Evolutionary conservation across 805 yeast species (phyloP), one percentile per base, ranked within the genome.

Genomic region (Clavispora fructus): DNA sequence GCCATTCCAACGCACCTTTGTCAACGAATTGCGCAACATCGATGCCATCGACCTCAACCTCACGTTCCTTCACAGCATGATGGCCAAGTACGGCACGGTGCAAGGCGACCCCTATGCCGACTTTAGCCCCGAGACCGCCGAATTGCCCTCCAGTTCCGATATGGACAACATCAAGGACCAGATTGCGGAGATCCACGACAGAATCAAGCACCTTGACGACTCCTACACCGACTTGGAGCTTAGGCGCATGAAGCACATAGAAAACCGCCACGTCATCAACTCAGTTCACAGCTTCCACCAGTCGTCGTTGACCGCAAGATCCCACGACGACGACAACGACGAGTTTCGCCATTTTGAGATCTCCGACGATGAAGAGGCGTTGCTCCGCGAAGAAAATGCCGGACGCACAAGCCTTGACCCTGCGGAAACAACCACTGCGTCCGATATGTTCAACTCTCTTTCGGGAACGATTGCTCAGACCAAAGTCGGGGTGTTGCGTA

Each of bases 51-150:
- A 65, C 40, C 41, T 60, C 12, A 64, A 71, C 40, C 56, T 72
- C 33, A 50, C 43, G 13, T 64, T 51, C 35, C 51, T 71, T 14
- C 51, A 56, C 42, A 43, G 54, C 6, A 53, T 59, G 35, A 66
- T 71, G 73, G 27, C 38, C 16, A 69, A 64, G 44, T 64, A 62
- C 51, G 55, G 55, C 13, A 59, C 67, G 2, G 38, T 60, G 7
- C 59, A 54, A 42, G 55, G 58, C 6, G 69, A 66, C 45, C 45
- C 57, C 3, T 57, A 48, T 41, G 59, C 59, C 39, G 59, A 60
- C 28, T 49, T 63, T 35, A 49, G 83, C 37, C 68, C 74, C 4
- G 88, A 91, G 49, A 77, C 86, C 55, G 41, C 50, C 30, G 51
- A 51, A 4, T 57, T 69, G 38, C 73, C 73, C 5, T 42, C 66